Conservation (phyloP, 75 land plant genomes). For the Picea glauca region DNA sequence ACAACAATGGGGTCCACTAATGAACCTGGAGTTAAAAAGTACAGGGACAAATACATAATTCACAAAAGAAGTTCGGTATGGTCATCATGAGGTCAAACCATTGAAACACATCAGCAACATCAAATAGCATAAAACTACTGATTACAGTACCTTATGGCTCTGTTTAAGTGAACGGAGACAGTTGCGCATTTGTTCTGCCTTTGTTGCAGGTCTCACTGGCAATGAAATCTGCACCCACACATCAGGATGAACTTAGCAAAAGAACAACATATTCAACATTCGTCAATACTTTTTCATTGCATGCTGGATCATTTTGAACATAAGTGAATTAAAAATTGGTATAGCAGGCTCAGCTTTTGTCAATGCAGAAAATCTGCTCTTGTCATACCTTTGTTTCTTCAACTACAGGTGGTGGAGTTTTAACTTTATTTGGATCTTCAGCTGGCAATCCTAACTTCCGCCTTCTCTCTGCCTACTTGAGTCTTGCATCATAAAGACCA, state of each 20-base stretch:
- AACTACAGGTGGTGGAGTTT: slow-evolving; percentile 45
- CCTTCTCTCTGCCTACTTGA: slow-evolving; percentile 83
- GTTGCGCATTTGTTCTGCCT: slow-evolving; percentile 87
- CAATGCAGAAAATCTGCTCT: neutral
- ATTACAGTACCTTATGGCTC: slow-evolving; percentile 62
- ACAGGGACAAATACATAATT: neutral
- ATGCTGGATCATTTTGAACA: neutral
- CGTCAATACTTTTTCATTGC: neutral
- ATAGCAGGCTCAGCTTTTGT: neutral
- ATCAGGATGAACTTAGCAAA: neutral
- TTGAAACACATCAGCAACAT: neutral
- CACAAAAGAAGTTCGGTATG: neutral
- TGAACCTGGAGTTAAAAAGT: neutral
- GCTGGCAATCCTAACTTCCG: slow-evolving; percentile 89
- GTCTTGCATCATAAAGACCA: neutral
- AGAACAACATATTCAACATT: neutral
- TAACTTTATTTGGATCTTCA: slow-evolving; percentile 56
- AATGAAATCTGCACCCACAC: slow-evolving; percentile 38
- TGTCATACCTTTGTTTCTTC: slow-evolving; percentile 60
- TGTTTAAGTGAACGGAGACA: slow-evolving; percentile 77
- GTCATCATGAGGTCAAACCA: too few species aligned
- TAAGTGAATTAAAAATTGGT: neutral
- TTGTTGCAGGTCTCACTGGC: slow-evolving; percentile 74
- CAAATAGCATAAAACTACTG: neutral
- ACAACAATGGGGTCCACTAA: neutral